phyloP scores from a whole-genome alignment of 148 eudicot species.

The Rhododendron mucronatum region DNA sequence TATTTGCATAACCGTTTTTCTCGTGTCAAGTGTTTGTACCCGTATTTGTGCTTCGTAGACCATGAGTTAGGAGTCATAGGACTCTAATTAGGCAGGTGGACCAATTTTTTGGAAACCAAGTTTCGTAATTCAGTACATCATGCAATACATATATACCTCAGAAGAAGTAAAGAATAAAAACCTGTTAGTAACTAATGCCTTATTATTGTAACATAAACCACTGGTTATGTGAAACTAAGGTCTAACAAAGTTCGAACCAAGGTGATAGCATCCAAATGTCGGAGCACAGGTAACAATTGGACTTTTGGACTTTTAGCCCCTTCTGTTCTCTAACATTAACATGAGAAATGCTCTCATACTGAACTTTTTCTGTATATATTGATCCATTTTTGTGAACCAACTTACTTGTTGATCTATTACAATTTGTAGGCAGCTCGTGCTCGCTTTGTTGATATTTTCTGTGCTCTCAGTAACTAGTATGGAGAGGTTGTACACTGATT shows the following conservation, averaged over 20 bases:
- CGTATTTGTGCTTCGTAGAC: background rate
- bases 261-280: background rate
- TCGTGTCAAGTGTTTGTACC: background rate
- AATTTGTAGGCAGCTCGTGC: background rate
- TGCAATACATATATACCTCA: background rate
- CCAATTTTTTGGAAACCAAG: background rate
- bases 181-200: background rate
- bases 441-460: background rate
- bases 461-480: background rate
- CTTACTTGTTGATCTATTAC: background rate
- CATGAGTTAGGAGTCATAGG: background rate
- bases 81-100: background rate
- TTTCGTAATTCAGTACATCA: background rate
- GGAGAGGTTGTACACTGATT: background rate
- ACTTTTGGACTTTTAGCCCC: background rate
- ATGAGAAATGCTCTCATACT: background rate
- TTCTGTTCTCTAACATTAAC: background rate
- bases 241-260: background rate
- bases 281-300: background rate
- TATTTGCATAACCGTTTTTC: background rate
- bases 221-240: background rate
- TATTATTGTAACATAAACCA: background rate
- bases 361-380: background rate
- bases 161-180: background rate
- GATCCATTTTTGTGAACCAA: background rate